Evolutionary conservation across 768 basidiomycete species (phyloP).

Genomic region (Kwoniella heveanensis): DNA sequence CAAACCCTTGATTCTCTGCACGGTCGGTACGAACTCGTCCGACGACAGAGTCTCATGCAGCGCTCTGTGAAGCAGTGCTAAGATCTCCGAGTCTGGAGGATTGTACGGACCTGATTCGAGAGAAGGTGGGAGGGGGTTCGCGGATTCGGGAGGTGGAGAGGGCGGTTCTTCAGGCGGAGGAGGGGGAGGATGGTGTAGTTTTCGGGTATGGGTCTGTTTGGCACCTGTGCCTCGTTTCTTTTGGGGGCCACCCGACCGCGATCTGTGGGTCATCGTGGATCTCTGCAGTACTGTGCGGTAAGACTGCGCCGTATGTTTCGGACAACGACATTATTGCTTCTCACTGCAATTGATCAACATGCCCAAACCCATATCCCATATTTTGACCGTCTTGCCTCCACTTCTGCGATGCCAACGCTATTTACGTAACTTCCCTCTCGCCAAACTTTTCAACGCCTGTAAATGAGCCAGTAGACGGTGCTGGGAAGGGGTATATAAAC

Average conservation of each 20-base stretch:
- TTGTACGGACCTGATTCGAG: conserved; percentile 21
- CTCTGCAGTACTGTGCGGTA: too few species aligned
- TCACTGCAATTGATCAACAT: not conserved
- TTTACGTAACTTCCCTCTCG: not conserved
- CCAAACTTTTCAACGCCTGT: not conserved
- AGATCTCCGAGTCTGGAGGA: conserved; percentile 43
- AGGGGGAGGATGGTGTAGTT: conserved; percentile 45
- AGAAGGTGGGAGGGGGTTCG: conserved; percentile 8
- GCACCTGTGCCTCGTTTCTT: conserved; percentile 18
- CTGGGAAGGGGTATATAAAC: conserved; percentile 2
- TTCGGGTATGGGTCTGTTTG: conserved; percentile 29
- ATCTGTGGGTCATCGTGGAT: conserved; percentile 42
- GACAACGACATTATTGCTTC: too few species aligned
- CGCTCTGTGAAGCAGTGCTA: conserved; percentile 34
- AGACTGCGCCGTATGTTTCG: too few species aligned
- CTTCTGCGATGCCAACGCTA: not conserved
- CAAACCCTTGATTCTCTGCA: conserved; percentile 50
- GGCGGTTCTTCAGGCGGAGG: conserved; percentile 13
- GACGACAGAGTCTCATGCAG: conserved; percentile 34
- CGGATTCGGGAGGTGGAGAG: conserved; percentile 7
- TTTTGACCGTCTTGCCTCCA: not conserved
- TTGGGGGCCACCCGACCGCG: conserved; percentile 39
- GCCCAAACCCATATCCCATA: not conserved
- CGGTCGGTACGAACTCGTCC: conserved; percentile 32
- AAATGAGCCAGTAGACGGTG: not conserved